Evolutionary conservation across 2,329 filamentous ascomycete genomes (phyloP).

Genomic region (Alternaria sp.): DNA sequence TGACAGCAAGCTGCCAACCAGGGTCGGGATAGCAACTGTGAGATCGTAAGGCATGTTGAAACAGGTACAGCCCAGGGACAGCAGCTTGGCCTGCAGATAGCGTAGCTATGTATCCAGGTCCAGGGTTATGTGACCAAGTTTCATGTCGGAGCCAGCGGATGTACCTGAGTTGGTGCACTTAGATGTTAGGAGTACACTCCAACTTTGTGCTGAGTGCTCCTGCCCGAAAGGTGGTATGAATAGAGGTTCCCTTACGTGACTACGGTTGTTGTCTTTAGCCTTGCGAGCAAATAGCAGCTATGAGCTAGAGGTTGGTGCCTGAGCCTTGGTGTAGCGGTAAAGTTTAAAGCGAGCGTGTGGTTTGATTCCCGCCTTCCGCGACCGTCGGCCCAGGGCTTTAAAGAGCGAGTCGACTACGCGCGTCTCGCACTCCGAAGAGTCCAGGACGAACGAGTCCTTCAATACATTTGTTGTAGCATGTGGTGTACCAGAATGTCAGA

Average conservation of each 20-base stretch:
- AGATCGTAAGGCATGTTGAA: slow-evolving; percentile 9
- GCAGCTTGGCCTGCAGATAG: not conserved
- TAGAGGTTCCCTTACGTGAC: not conserved
- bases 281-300: not conserved
- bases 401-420: not conserved
- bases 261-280: not conserved
- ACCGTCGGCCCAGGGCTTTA: not conserved
- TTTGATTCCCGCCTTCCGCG: not conserved
- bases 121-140: not conserved
- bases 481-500: not conserved
- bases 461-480: not conserved
- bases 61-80: not conserved
- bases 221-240: not conserved
- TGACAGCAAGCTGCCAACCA: slow-evolving; percentile 35
- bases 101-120: not conserved
- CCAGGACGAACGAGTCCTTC: not conserved
- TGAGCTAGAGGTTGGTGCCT: not conserved
- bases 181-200: not conserved
- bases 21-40: slow-evolving; percentile 26
- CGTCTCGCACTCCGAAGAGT: not conserved
- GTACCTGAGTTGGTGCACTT: not conserved
- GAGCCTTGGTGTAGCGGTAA: not conserved
- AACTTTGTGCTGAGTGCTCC: not conserved
- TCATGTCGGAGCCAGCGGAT: not conserved
- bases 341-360: not conserved